phyloP scores from a whole-genome alignment of 169 alveolate species.

The Theileria luwenshuni region DNA sequence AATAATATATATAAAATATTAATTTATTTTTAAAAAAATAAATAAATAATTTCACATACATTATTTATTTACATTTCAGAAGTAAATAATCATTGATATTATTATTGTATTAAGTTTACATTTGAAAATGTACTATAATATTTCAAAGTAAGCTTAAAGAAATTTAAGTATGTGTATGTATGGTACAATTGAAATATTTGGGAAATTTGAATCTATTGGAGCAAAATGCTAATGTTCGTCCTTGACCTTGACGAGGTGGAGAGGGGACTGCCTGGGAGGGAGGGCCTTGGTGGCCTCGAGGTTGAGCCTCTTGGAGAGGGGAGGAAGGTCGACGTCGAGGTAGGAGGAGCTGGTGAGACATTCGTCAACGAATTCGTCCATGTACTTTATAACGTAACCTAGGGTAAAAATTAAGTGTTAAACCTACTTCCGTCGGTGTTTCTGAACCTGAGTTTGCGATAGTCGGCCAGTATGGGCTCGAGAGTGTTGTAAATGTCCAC shows the following conservation, averaged over 20 bases:
- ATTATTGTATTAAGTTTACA: too few species aligned
- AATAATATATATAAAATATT: too few species aligned
- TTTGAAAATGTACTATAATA: too few species aligned
- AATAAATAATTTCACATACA: too few species aligned
- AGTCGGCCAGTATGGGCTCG: constrained; percentile 95
- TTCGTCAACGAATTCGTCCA: constrained; percentile 97
- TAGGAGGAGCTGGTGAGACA: constrained; percentile 85
- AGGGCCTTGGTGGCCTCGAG: constrained; percentile 86
- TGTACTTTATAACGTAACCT: constrained; percentile 81
- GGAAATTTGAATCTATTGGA: too few species aligned
- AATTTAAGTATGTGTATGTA: too few species aligned
- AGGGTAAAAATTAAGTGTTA: constrained; percentile 8
- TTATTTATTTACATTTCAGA: too few species aligned
- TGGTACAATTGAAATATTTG: too few species aligned
- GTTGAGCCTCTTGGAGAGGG: constrained; percentile 86
- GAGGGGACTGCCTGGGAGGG: constrained; percentile 32
- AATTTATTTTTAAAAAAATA: too few species aligned
- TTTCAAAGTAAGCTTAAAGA: too few species aligned
- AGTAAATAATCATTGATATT: too few species aligned
- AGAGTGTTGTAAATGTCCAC: constrained; percentile 72
- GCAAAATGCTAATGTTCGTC: too few species aligned
- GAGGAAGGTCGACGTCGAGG: constrained; percentile 92
- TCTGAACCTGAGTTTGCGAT: constrained; percentile 91
- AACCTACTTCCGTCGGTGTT: constrained; percentile 85
- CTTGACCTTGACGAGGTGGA: constrained; percentile 16